phyloP scores from a whole-genome alignment of 768 basidiomycete genomes.

The Coprinellus micaceus region DNA sequence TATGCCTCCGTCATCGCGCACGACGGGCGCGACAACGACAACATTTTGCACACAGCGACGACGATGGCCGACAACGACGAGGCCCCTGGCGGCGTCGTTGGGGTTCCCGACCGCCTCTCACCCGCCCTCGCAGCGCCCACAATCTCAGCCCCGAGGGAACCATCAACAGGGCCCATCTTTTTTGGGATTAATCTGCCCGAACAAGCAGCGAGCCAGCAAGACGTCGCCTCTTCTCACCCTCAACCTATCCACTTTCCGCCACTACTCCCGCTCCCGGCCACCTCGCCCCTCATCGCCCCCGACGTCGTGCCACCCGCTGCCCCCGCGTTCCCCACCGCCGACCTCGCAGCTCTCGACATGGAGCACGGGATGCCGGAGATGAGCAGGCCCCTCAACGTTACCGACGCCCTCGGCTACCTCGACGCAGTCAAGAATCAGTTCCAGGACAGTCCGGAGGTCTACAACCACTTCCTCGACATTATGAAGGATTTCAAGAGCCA shows the following conservation, averaged over 20 bases:
- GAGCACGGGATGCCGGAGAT: conserved; percentile 20
- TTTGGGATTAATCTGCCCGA: not conserved
- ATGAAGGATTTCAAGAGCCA: conserved; percentile 99
- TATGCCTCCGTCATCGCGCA: too few relatives aligned
- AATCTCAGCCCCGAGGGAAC: not conserved
- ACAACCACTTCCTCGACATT: conserved; percentile 92
- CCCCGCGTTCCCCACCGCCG: not conserved
- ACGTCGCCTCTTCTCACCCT: not conserved
- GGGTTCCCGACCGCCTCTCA: too few relatives aligned
- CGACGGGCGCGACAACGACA: too few relatives aligned
- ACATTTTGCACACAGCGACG: too few relatives aligned
- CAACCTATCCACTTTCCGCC: not conserved
- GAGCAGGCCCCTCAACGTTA: conserved; percentile 80
- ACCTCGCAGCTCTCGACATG: not conserved
- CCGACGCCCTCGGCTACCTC: conserved; percentile 89
- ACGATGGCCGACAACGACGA: too few relatives aligned
- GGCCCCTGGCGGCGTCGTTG: too few relatives aligned
- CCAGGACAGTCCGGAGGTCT: conserved; percentile 85
- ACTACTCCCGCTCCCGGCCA: not conserved
- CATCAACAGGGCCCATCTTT: not conserved
- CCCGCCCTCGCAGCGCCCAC: too few relatives aligned
- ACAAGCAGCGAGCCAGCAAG: not conserved
- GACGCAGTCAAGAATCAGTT: conserved; percentile 94
- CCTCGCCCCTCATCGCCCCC: not conserved
- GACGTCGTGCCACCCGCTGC: not conserved